Evolutionary conservation across 208 protist species (phyloP), one percentile per base, ranked within the genome.

Genomic region (Leishmania braziliensis): DNA sequence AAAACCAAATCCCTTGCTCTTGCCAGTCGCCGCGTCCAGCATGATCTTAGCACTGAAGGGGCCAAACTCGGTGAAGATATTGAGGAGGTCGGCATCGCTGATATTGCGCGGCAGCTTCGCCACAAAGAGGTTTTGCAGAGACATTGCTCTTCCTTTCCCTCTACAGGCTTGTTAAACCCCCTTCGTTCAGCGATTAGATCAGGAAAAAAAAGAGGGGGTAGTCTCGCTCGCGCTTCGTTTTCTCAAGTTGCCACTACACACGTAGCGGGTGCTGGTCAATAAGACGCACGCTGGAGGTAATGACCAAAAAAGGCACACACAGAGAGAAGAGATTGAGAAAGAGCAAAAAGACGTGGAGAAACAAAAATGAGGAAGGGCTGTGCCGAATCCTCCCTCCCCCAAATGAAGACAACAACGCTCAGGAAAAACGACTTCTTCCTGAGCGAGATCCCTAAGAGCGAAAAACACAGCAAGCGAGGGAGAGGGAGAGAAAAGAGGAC

Each of bases 1-100:
- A 84, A 99, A 99, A 75, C 97, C 99, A 81, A 99, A 99, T 51
- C 98, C 95, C 62, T 95, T 93, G 74, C 90, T 96, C 65, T 92
- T 94, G 18, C 96, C 97, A 6, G 91, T 96, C 65, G 94, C 94
- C 23, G 97, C 90, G 23, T 94, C 92, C 39, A 98, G 87, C 85
- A 93, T 89, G 65, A 98, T 93, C 33, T 99, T 92, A 9, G 97
- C 88, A 71, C 90, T 88, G n/a, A 92, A 97, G 20, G 99, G 95
- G 39, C 85, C 51, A 75, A 95, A 98, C 46, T 90, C 92, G 63
- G 53, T 8, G 46, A 84, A 82, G 29, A 98, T 88, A 23, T 96
- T 83, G 10, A 84, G 79, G 4, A 99, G 84, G 39, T 97, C 86
- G 0, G 92, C 87, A 53, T 97, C 92, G 56, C 76, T 92, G 33